These are phyloP conservation scores for Aspergillus chevalieri DNA, from an alignment of 2,329 filamentous ascomycete species.

Conservation along the genomic window DNA sequence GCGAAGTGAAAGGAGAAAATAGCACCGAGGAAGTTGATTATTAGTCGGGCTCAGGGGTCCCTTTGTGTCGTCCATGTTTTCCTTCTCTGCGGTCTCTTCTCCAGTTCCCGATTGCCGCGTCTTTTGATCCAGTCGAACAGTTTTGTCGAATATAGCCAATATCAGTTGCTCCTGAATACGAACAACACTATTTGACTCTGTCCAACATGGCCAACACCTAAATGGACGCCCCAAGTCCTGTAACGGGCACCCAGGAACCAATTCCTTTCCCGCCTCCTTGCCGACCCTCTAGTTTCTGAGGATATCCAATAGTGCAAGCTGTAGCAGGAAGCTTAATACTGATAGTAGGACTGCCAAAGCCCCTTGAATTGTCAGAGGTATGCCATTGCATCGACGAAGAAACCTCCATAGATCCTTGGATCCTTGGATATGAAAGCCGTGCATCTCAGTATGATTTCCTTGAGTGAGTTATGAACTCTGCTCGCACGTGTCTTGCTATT, in stretches of 20 bases:
- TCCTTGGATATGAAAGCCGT: too few species aligned
- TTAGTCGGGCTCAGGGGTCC: slow-evolving; percentile 47
- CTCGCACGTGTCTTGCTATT: not conserved
- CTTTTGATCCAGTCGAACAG: not conserved
- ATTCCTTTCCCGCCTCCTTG: not conserved
- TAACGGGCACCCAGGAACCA: not conserved
- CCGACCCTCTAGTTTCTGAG: not conserved
- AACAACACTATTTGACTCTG: not conserved
- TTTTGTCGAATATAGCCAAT: not conserved
- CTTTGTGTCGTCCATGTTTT: not conserved
- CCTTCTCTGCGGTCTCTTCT: not conserved
- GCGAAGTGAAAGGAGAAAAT: slow-evolving; percentile 62
- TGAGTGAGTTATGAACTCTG: not conserved
- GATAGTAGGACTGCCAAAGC: not conserved
- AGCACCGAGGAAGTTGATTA: slow-evolving; percentile 60
- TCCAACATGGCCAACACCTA: not conserved
- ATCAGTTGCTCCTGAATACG: not conserved
- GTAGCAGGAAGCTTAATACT: not conserved
- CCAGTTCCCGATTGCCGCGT: not conserved
- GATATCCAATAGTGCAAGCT: not conserved
- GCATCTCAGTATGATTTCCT: too few species aligned
- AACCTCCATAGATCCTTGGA: not conserved
- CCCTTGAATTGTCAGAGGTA: not conserved
- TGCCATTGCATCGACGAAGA: not conserved
- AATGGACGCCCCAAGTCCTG: not conserved